Base-by-base conservation (phyloP, 352 stramenopile species). In the Phytophthora sansomeana region DNA sequence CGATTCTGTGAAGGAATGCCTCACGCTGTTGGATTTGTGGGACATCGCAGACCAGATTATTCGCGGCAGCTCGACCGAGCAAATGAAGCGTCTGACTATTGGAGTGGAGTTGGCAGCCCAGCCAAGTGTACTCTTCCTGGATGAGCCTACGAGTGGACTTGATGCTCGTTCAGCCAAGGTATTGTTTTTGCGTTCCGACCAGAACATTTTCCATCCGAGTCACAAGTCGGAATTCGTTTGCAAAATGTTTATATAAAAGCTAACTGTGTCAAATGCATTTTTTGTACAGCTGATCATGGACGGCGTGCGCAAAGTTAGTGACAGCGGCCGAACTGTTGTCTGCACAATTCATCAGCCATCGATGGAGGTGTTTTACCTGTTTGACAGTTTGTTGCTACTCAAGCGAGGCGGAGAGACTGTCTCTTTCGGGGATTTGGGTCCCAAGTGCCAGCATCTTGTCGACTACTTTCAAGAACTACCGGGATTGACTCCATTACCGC, bases 351-450 rank as follows among this genome's bases (percentile, higher is more conserved):
- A 73, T 35, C 65, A 73, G 52, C 65, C 65, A 13, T 73, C 65
- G 6, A 52, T 47, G 24, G 65, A 73, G 48, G 49, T 74, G 3
- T 69, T 74, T 58, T 87, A 92, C 36, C 67, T 85, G 17, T 87
- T 84, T 48, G 85, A 95, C 54, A 81, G 88, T 47, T 56, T 97
- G 28, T 51, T 96, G 29, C 70, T 97, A 9, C 64, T 97, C 11
- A 89, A 90, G 63, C 86, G 85, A 16, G 89, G 87, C 21, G 88
- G 88, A 4, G 41, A 81, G 33, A 80, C 80, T 13, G 85, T 95
- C 3, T 97, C 84, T 67, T 89, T 87, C 64, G 89, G 89, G n/a
- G 74, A 85, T n/a, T 70, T 92, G 16, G 88, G 88, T 19, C 42
- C 69, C 13, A 66, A 80, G 17, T 75, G 56, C 36, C 55, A 74